Evolutionary conservation across 1,139 yeast genomes (phyloP).

Genomic region (Saccharomycopsis hybrid): DNA sequence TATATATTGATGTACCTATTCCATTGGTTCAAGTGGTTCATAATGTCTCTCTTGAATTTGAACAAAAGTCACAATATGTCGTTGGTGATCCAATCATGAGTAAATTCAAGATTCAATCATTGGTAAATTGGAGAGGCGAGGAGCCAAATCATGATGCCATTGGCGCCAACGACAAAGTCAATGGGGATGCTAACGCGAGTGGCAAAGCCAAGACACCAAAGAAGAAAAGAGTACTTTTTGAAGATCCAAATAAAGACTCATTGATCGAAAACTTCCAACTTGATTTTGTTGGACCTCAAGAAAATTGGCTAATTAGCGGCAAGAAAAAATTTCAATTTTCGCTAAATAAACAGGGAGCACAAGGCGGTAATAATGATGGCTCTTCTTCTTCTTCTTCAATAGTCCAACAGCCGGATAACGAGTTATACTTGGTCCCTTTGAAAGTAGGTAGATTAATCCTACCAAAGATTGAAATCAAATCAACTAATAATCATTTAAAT

Average conservation of each 20-base stretch:
- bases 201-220: slow-evolving; percentile 15
- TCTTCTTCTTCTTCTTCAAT: not conserved
- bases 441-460: slow-evolving; percentile 65
- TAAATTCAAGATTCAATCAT: slow-evolving; percentile 39
- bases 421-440: slow-evolving; percentile 60
- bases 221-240: slow-evolving; percentile 30
- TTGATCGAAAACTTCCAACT: slow-evolving; percentile 29
- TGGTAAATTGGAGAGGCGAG: slow-evolving; percentile 37
- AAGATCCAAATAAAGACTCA: slow-evolving; percentile 22
- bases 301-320: slow-evolving; percentile 70
- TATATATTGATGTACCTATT: slow-evolving; percentile 45
- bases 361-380: slow-evolving; percentile 2
- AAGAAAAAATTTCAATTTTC: slow-evolving; percentile 44
- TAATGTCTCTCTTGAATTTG: slow-evolving; percentile 39
- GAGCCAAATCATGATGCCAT: slow-evolving; percentile 11
- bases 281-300: slow-evolving; percentile 35
- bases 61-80: slow-evolving; percentile 37
- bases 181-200: not conserved
- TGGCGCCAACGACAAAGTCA: not conserved
- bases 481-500: slow-evolving; percentile 28
- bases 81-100: slow-evolving; percentile 60
- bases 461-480: slow-evolving; percentile 55
- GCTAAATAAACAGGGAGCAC: slow-evolving; percentile 25
- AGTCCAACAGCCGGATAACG: slow-evolving; percentile 25
- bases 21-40: slow-evolving; percentile 49